Evolutionary conservation across 164 flowering plant genomes (phyloP).

Genomic region (Aristolochia californica): DNA sequence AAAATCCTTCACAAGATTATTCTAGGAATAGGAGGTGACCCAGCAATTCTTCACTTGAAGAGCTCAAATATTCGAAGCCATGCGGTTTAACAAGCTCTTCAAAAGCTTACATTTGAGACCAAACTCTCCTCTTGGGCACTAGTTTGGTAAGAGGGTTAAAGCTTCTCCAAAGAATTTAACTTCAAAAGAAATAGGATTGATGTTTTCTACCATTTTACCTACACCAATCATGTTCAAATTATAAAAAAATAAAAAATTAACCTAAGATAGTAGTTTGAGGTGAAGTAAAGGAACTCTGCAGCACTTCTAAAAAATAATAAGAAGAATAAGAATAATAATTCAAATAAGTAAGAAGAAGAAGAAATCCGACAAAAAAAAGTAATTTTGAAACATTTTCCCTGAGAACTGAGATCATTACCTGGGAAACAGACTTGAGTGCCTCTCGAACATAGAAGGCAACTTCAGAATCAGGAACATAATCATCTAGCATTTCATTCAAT

Average conservation of each 20-base stretch:
- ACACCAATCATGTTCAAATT: too few relatives aligned
- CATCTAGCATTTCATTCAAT: conserved; percentile 16
- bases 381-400: conserved; percentile 36
- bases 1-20: too few relatives aligned
- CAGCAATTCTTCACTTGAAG: too few relatives aligned
- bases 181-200: too few relatives aligned
- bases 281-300: neutral
- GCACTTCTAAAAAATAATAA: neutral
- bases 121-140: too few relatives aligned
- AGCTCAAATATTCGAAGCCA: too few relatives aligned
- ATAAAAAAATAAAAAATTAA: neutral
- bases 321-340: neutral
- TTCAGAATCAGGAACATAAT: conserved; percentile 33
- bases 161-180: too few relatives aligned
- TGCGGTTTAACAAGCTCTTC: too few relatives aligned
- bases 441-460: conserved; percentile 32
- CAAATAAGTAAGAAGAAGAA: neutral
- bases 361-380: conserved; percentile 52
- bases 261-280: neutral
- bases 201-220: too few relatives aligned
- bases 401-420: conserved; percentile 29
- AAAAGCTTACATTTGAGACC: too few relatives aligned
- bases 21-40: too few relatives aligned
- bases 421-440: conserved; percentile 30
- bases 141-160: too few relatives aligned